Evolutionary conservation across 2,329 filamentous ascomycete species (phyloP).

Genomic region (Camillea tinctor): DNA sequence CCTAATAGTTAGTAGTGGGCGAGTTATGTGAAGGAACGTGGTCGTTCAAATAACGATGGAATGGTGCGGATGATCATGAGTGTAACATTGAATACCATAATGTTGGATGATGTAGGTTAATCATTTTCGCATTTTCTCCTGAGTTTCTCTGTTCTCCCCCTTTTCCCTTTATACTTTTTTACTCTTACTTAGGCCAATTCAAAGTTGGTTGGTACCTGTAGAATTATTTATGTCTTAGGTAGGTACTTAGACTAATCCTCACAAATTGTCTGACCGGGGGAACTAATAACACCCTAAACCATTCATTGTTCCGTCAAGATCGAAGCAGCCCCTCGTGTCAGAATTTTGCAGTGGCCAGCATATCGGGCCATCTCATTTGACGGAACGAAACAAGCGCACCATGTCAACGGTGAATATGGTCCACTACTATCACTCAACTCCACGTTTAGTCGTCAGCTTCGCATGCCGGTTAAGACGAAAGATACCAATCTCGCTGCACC

Average conservation of each 20-base stretch:
- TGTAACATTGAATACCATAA: neutral
- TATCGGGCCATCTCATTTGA: neutral
- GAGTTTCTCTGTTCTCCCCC: too few species aligned
- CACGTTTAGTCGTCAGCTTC: neutral
- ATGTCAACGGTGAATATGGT: neutral
- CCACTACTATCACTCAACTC: neutral
- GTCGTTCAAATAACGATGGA: neutral
- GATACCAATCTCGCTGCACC: constrained; percentile 24
- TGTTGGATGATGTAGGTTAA: too few species aligned
- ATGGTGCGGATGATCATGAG: neutral
- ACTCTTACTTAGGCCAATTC: too few species aligned
- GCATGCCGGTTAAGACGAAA: neutral
- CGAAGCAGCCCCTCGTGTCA: neutral
- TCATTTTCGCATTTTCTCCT: too few species aligned
- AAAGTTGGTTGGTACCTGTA: too few species aligned
- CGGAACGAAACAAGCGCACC: neutral
- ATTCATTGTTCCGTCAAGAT: neutral
- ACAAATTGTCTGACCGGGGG: neutral
- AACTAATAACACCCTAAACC: neutral
- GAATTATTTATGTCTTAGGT: neutral
- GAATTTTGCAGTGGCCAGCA: neutral
- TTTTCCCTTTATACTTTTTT: too few species aligned
- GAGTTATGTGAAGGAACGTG: neutral
- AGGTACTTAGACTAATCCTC: neutral
- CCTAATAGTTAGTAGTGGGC: neutral